Percentiles rank a stretch among this genome's conserved stretches.
Conservation (phyloP, 768 basidiomycete species). For the Coprinopsis cinerea region DNA sequence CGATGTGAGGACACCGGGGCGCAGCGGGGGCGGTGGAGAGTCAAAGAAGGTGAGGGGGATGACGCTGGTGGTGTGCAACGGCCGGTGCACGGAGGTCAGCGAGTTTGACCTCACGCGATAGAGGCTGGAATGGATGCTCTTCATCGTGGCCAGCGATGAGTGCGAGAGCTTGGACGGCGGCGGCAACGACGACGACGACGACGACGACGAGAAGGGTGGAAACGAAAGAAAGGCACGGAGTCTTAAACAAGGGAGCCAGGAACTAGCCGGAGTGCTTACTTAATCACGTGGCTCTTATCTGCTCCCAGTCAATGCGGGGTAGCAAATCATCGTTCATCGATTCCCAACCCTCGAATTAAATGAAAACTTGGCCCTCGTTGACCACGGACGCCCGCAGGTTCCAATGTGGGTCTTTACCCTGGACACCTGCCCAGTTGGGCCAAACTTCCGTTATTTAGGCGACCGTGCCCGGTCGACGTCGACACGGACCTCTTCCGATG, state of each 20-base stretch:
- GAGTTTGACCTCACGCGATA: constrained; percentile 10
- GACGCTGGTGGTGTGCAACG: constrained; percentile 7
- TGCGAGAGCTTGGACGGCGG: not conserved
- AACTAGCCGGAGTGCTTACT: too few relatives aligned
- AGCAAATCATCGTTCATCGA: not conserved
- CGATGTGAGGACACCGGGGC: constrained; percentile 5
- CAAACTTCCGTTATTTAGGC: too few relatives aligned
- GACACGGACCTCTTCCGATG: too few relatives aligned
- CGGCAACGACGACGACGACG: not conserved
- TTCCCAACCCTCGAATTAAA: not conserved
- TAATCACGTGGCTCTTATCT: constrained; percentile 10
- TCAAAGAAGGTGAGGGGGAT: constrained; percentile 7
- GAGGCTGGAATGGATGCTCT: constrained; percentile 9
- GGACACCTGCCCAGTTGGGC: too few relatives aligned
- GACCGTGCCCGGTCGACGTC: too few relatives aligned
- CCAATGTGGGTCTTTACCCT: too few relatives aligned
- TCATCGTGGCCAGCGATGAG: constrained; percentile 11
- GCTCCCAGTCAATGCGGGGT: not conserved
- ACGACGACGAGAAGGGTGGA: not conserved
- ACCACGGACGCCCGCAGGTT: too few relatives aligned
- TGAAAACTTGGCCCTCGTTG: too few relatives aligned
- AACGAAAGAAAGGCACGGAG: not conserved
- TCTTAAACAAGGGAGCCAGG: too few relatives aligned
- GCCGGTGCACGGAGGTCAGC: constrained; percentile 4
- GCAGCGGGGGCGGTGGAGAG: constrained; percentile 9